phyloP scores from a whole-genome alignment of 805 yeast genomes.

The Peterozyma toletana region DNA sequence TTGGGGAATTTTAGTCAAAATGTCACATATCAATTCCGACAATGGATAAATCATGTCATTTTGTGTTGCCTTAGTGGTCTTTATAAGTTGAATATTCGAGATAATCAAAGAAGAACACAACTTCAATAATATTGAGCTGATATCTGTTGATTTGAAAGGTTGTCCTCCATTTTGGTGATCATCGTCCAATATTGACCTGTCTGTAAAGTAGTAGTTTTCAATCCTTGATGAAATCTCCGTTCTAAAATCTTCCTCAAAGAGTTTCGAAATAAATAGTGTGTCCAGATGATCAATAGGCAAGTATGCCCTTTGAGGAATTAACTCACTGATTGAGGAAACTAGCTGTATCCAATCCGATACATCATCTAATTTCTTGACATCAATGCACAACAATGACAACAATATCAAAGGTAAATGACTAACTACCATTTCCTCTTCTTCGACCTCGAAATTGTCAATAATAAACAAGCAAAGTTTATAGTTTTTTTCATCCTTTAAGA shows the following conservation, averaged over 20 bases:
- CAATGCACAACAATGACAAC: constrained; percentile 32
- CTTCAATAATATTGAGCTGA: constrained; percentile 32
- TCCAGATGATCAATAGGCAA: constrained; percentile 42
- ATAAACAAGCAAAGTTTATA: constrained; percentile 51
- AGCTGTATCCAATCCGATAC: constrained; percentile 29
- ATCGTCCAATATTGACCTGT: constrained; percentile 13
- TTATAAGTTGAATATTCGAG: constrained; percentile 10
- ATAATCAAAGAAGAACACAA: constrained; percentile 19
- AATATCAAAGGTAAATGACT: constrained; percentile 71
- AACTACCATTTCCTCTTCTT: constrained; percentile 80
- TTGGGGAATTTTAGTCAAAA: constrained; percentile 42
- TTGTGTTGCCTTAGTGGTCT: constrained; percentile 7
- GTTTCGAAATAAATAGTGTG: constrained; percentile 9
- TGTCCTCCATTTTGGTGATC: constrained; percentile 10
- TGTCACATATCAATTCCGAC: constrained; percentile 24
- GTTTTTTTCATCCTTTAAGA: constrained; percentile 29
- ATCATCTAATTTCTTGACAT: constrained; percentile 3
- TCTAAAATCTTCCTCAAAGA: background rate
- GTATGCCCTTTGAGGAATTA: constrained; percentile 60
- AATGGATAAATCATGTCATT: constrained; percentile 20
- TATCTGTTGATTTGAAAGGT: constrained; percentile 36
- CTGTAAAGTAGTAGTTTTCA: constrained; percentile 23
- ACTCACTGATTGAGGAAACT: constrained; percentile 34
- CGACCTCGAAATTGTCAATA: constrained; percentile 58
- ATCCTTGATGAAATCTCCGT: constrained; percentile 20